These are phyloP conservation scores for Lentithecium fluviatile DNA, from an alignment of 495 filamentous ascomycete species.

Conservation along the genomic window DNA sequence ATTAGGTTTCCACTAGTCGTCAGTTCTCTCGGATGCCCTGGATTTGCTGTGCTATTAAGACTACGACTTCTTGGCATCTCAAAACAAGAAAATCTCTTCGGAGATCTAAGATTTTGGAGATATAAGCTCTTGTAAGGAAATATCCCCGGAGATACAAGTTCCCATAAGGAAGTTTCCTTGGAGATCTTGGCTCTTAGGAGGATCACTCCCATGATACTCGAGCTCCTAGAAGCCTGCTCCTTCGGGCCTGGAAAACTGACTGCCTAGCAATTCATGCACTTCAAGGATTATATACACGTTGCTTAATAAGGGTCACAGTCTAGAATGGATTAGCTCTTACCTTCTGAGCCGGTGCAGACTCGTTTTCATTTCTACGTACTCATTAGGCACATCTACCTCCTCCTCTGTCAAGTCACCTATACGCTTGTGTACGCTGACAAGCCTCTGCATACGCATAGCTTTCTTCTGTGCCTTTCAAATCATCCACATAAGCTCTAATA, in stretches of 20 bases:
- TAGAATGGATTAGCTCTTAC: slow-evolving; percentile 14
- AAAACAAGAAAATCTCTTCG: neutral
- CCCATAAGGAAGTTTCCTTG: too few relatives aligned
- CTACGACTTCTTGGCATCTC: too few relatives aligned
- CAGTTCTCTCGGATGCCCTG: neutral
- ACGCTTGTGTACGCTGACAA: slow-evolving; percentile 15
- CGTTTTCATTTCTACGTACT: slow-evolving; percentile 13
- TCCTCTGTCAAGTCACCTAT: slow-evolving; percentile 13
- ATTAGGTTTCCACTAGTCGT: neutral
- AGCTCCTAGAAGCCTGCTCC: too few relatives aligned
- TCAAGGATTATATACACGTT: slow-evolving; percentile 1
- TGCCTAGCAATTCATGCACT: too few relatives aligned
- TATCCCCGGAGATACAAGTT: too few relatives aligned
- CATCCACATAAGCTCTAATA: slow-evolving; percentile 2
- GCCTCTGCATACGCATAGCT: slow-evolving; percentile 10
- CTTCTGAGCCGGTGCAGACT: slow-evolving; percentile 14
- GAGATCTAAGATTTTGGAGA: neutral
- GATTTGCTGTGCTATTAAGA: neutral
- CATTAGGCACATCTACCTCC: slow-evolving; percentile 12
- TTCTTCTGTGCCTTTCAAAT: neutral
- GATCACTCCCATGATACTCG: too few relatives aligned
- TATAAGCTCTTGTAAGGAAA: slow-evolving; percentile 3
- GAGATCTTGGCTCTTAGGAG: too few relatives aligned
- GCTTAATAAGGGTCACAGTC: slow-evolving; percentile 3
- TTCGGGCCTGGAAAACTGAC: too few relatives aligned